Evolutionary conservation across 257 asterid species (phyloP), one percentile per base, ranked within the genome.

Genomic region (Lithospermum erythrorhizon): DNA sequence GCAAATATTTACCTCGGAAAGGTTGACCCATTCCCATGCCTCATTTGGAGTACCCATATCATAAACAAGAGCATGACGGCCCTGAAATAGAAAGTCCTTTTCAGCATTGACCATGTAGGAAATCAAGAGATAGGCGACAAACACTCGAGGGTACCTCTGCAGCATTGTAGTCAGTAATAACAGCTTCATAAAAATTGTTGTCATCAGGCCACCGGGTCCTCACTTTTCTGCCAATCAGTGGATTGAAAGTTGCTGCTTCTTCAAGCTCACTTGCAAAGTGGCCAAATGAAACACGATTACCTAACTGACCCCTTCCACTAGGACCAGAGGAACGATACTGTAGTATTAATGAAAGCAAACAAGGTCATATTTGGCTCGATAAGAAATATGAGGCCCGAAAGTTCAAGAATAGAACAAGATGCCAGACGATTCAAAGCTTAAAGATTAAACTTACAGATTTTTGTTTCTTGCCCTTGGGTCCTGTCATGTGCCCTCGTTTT

Each of bases 131-230:
- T 6, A 49, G 62, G 62, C 22, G 58, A 65, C 27, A 57, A 69
- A 35, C 62, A 68, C 54, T 61, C 47, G 61, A 13, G 62, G 25
- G 57, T 80, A 88, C 98, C 87, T 84, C 84, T 29, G 53, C 65
- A 25, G 82, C 76, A 74, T 88, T 72, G 61, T 82, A 88, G 71
- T 82, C 82, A 30, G 87, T 79, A 53, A 91, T 89, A 58, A 86
- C 74, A 69, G 98, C 98, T 70, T 86, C 98, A 76, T 91, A 91
- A 57, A 88, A 91, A 67, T 69, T 88, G 71, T 91, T 91, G 78
- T 91, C 96, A 64, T 88, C 98, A 61, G 98, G 98, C 98, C 96
- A 91, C 71, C 90, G 74, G n/a, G 95, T 91, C 75, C 86, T 79
- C 65, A 91, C 90, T 82, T 67, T 91, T 80, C 86, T 81, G 64